A percentile compares a stretch with the other conserved stretches of the same genome.
Evolutionary conservation across 2,329 filamentous ascomycete species (phyloP).

Genomic region (Ceratocystis diversiconidia): DNA sequence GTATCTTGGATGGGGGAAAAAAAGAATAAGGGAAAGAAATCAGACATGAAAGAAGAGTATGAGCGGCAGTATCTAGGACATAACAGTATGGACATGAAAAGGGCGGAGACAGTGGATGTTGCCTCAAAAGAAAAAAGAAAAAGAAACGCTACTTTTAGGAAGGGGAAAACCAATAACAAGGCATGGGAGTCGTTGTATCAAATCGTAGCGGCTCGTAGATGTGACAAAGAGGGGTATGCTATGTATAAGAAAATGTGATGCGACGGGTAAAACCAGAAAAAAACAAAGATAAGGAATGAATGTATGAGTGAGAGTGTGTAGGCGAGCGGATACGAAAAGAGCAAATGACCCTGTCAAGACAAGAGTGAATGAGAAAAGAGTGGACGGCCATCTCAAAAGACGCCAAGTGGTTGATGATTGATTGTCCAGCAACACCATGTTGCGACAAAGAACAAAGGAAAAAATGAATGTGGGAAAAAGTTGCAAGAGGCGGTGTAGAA

Average conservation of each 20-base stretch:
- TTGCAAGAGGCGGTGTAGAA: neutral
- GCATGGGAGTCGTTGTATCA: neutral
- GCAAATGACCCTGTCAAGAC: neutral
- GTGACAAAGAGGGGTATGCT: neutral
- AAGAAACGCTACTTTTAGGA: conserved; percentile 8
- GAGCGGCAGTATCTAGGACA: neutral
- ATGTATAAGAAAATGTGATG: neutral
- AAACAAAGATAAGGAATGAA: neutral
- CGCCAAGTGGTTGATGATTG: neutral
- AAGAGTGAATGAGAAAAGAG: conserved; percentile 2
- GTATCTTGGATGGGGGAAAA: conserved; percentile 2
- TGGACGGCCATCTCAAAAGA: conserved; percentile 16
- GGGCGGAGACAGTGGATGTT: neutral
- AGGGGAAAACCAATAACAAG: conserved; percentile 4
- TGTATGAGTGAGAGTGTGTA: neutral
- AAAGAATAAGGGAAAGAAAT: neutral
- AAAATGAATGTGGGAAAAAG: neutral
- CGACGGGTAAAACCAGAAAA: neutral
- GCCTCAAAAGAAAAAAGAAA: neutral
- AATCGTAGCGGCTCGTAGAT: conserved; percentile 2
- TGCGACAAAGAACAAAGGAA: conserved; percentile 6
- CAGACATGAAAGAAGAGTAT: neutral
- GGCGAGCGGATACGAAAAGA: neutral
- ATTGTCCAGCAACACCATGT: neutral
- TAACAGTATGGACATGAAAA: neutral